Evolutionary conservation across 495 filamentous ascomycete genomes (phyloP), one percentile per base, ranked within the genome.

Genomic region (Neurospora tetrasperma): DNA sequence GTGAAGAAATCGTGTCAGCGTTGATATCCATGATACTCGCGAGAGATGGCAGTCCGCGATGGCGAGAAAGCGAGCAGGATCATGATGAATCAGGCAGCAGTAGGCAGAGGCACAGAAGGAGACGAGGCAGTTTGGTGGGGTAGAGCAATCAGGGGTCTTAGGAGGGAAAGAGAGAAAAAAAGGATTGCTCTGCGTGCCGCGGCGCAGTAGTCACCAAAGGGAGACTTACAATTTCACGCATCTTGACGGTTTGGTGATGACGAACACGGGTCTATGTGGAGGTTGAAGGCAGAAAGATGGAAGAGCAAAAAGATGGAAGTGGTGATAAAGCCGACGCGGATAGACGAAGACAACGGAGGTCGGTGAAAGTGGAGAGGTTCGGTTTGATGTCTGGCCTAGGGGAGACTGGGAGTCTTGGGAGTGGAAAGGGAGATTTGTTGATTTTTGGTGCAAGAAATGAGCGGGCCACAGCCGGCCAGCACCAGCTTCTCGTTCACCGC

Each of bases 201-300:
- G 54, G 27, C 54, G 23, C 27, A 31, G 54, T 66, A 18, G 77
- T 78, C 77, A 79, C 81, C 75, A 79, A 80, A 76, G 77, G 38
- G 72, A 48, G 59, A 92, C 92, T 83, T 88, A 95, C 93, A 82
- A 97, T 97, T 89, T 97, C 93, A 91, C 94, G 93, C 93, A 97
- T 97, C 78, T 85, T 90, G 86, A 76, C 71, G 78, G 79, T 81
- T 76, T 75, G 78, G 73, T 75, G 74, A 74, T 78, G 76, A 75
- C 77, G 59, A 70, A 76, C 72, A 74, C 78, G 77, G 73, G 73
- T 75, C 66, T 75, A 74, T 76, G 72, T 78, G 75, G 72, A 68
- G 43, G 71, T 72, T 59, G 72, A 73, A 73, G 54, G 71, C 44
- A 10, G 68, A 69, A 70, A 71, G 48, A 71, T 68, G 69, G 73